These are phyloP conservation scores for Nannochloropsis oceanica DNA, from an alignment of 108 stramenopile genomes.

Conservation along the genomic window DNA sequence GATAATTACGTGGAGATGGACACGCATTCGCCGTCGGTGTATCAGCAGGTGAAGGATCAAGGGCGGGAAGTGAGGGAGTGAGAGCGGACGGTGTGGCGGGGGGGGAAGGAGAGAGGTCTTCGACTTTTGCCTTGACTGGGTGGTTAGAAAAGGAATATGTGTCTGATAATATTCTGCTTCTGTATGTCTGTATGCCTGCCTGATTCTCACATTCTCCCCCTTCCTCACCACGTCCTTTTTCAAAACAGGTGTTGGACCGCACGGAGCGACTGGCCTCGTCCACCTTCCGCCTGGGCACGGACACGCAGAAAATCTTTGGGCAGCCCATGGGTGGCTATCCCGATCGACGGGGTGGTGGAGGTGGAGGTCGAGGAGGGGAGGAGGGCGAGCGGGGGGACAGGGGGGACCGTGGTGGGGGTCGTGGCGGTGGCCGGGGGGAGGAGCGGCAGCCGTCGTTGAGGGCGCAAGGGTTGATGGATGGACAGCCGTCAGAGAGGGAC, in stretches of 20 bases:
- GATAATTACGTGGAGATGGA: constrained; percentile 91
- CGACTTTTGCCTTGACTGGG: background rate
- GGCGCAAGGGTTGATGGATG: background rate
- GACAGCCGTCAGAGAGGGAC: background rate
- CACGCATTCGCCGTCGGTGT: background rate
- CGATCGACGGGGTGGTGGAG: background rate
- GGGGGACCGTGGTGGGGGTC: background rate
- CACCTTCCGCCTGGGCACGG: background rate
- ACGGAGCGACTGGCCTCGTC: background rate
- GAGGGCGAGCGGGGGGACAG: background rate
- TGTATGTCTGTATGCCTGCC: background rate
- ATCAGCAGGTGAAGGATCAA: background rate
- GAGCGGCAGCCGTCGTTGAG: background rate
- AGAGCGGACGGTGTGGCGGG: background rate
- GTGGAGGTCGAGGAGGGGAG: background rate
- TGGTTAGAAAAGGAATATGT: background rate
- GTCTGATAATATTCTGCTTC: background rate
- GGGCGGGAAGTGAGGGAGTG: background rate
- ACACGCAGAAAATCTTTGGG: background rate
- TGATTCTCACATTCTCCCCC: background rate
- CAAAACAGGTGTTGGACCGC: background rate
- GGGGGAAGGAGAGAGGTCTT: background rate
- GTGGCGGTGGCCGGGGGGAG: background rate
- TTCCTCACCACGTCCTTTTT: background rate
- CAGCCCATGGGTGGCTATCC: background rate